Evolutionary conservation across 2,329 filamentous ascomycete species (phyloP).

Genomic region (Tolypocladium amazonense): DNA sequence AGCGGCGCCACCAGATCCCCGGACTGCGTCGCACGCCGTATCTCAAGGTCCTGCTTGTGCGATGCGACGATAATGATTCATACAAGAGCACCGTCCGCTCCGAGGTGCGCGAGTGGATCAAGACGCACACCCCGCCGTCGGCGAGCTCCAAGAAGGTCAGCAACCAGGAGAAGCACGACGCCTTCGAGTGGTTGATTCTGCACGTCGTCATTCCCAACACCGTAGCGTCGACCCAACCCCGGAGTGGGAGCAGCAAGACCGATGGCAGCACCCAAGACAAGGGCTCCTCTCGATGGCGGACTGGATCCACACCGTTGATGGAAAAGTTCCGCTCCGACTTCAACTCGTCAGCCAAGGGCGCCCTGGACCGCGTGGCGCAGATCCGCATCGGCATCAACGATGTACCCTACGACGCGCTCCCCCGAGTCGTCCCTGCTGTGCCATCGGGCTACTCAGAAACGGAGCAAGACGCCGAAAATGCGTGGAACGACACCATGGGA

Average conservation of each 20-base stretch:
- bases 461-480: conserved; percentile 66
- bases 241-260: conserved; percentile 41
- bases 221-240: conserved; percentile 65
- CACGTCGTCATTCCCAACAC: conserved; percentile 89
- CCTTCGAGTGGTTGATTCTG: conserved; percentile 88
- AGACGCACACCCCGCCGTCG: conserved; percentile 55
- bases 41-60: conserved; percentile 76
- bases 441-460: conserved; percentile 58
- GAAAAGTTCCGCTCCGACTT: conserved; percentile 90
- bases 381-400: conserved; percentile 67
- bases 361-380: conserved; percentile 71
- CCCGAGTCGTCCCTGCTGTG: conserved; percentile 51
- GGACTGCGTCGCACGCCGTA: conserved; percentile 89
- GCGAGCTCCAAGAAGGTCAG: conserved; percentile 43
- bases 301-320: conserved; percentile 69
- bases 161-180: conserved; percentile 86
- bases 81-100: conserved; percentile 76
- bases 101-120: conserved; percentile 84
- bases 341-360: conserved; percentile 60
- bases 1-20: conserved; percentile 83
- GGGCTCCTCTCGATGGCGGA: conserved; percentile 64
- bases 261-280: conserved; percentile 54
- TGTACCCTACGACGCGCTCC: conserved; percentile 53
- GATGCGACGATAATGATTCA: conserved; percentile 90
- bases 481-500: conserved; percentile 73